Evolutionary conservation across 1,284 basidiomycete genomes (phyloP).

Genomic region (Rhodotorula sp.): DNA sequence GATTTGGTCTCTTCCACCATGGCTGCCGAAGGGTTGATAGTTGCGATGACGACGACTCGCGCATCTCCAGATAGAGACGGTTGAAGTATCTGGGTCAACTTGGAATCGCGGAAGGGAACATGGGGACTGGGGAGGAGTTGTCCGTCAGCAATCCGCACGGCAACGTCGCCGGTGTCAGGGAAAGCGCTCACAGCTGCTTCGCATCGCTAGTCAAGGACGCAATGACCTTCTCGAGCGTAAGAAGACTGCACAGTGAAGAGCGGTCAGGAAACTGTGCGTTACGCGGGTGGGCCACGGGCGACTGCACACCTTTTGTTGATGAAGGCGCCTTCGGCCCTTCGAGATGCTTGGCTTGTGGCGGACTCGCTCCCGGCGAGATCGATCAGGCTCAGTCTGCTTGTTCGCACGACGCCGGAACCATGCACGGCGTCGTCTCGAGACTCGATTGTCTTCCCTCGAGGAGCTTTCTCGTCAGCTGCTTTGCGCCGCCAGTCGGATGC

Average conservation of each 20-base stretch:
- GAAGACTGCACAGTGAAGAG: conserved; percentile 54
- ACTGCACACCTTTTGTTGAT: conserved; percentile 69
- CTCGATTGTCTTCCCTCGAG: conserved; percentile 49
- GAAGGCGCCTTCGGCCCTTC: conserved; percentile 86
- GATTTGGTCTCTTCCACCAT: conserved; percentile 43
- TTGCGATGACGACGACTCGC: conserved; percentile 92
- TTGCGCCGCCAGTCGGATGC: neutral
- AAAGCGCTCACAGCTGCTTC: conserved; percentile 60
- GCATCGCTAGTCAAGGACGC: conserved; percentile 76
- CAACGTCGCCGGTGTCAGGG: neutral
- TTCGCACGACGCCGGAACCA: conserved; percentile 30
- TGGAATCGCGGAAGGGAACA: conserved; percentile 93
- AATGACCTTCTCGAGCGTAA: conserved; percentile 86
- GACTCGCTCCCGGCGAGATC: conserved; percentile 97
- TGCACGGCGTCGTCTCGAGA: conserved; percentile 38
- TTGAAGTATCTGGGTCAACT: conserved; percentile 87
- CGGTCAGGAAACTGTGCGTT: conserved; percentile 40
- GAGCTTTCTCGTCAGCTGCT: neutral
- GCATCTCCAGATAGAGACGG: conserved; percentile 93
- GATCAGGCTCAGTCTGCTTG: conserved; percentile 65
- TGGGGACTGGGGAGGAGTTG: conserved; percentile 61
- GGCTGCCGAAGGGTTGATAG: conserved; percentile 72
- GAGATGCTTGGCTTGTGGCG: conserved; percentile 87
- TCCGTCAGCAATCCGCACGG: neutral
- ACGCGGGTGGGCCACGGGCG: neutral